Evolutionary conservation across 225 moss, liverwort and hornwort species (phyloP), one percentile per base, ranked within the genome.

Genomic region (Rhytidiadelphus loreus): DNA sequence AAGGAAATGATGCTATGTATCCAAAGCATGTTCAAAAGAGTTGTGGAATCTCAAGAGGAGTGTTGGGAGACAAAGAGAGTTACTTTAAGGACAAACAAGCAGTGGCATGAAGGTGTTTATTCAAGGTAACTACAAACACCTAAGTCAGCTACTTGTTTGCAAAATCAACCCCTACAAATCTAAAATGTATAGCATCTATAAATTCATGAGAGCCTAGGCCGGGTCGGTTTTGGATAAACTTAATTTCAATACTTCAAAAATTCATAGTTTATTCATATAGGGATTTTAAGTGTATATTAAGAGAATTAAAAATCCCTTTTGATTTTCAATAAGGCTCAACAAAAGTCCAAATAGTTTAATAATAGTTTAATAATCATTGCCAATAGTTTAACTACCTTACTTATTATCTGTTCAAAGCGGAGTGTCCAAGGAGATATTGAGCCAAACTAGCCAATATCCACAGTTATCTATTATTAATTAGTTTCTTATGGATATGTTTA

Each of bases 161-260:
- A 32, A 33, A 63, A 63, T 16, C 11, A 32, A 17, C 4, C 4
- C 2, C 16, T 32, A 11, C 0, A 37, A 4, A 33, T 66, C 1
- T 7, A n/a, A 68, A n/a, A n/a, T 20, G 0, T 69, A 24, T 1
- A 24, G 4, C 0, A 0, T 14, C 7, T 39, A 70, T 2, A 3
- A 24, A 37, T 66, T 8, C 4, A 37, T 20, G 11, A 66, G 6
- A 37, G 6, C 2, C 14, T 66, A 37, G 37, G n/a, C n/a, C n/a
- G n/a, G 20, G 1, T 37, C 1, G 0, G 3, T 2, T 66, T 20
- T 37, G 1, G 20, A 0, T 20, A 21, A 6, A 32, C 2, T 63
- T 63, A 63, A 8, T 63, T 63, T 30, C 6, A 62, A 8, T 0
- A 62, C 30, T 62, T 14, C 29, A 12, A 23, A 59, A 59, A 59